Percentiles rank a stretch among this genome's conserved stretches.
Evolutionary conservation across 257 asterid genomes (phyloP).

Genomic region (Solanum chilense): DNA sequence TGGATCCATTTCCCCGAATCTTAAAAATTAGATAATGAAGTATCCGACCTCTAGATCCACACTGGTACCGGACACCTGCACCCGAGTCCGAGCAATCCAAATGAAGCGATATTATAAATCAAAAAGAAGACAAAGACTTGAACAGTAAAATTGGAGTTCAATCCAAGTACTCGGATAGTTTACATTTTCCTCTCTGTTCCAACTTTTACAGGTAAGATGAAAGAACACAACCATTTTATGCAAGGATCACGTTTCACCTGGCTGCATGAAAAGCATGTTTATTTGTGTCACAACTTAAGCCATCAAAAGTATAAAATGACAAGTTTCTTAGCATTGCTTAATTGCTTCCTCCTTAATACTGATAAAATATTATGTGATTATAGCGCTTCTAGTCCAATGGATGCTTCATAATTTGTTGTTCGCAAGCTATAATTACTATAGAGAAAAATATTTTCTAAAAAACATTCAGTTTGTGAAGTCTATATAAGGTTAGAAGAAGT

Average conservation of each 20-base stretch:
- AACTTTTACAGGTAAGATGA: background rate
- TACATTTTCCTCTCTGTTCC: background rate
- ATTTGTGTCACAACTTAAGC: background rate
- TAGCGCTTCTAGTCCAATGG: background rate
- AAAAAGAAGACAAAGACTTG: background rate
- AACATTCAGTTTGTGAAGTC: background rate
- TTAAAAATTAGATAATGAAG: too few species aligned
- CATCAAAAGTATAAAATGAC: background rate
- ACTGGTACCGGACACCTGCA: too few species aligned
- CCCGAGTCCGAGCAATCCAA: too few species aligned
- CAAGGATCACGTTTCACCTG: background rate
- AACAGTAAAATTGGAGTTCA: background rate
- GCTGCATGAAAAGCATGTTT: background rate
- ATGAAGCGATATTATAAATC: background rate
- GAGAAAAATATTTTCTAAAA: background rate
- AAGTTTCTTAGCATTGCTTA: background rate
- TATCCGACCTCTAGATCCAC: too few species aligned
- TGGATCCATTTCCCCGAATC: too few species aligned
- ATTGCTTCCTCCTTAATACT: background rate
- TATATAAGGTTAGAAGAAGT: background rate
- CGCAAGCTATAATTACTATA: background rate
- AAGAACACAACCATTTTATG: background rate
- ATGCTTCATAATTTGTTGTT: background rate
- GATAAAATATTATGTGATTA: background rate
- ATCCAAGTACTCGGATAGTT: background rate